phyloP scores from a whole-genome alignment of 1,284 basidiomycete species.

The Fomitiporia mediterranea region DNA sequence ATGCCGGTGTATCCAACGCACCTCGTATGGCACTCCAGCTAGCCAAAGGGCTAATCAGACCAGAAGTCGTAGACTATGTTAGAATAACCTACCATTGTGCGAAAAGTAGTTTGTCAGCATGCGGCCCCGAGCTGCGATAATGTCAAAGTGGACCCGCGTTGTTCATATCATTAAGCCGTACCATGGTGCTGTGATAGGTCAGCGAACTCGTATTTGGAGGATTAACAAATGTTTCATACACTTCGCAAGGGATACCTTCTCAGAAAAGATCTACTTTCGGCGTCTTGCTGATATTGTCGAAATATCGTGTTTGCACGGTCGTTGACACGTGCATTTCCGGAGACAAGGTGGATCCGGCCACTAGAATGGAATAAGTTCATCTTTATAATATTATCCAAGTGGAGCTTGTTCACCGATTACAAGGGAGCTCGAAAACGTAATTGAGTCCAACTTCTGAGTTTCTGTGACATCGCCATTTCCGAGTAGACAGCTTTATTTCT shows the following conservation, averaged over 20 bases:
- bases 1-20: background rate
- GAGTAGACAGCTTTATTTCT: background rate
- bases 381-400: slow-evolving; percentile 1
- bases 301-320: slow-evolving; percentile 51
- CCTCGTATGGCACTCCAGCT: slow-evolving; percentile 22
- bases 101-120: slow-evolving; percentile 77
- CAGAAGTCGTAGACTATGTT: background rate
- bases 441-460: background rate
- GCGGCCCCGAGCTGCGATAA: slow-evolving; percentile 52
- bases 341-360: slow-evolving; percentile 59
- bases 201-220: slow-evolving; percentile 10
- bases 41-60: slow-evolving; percentile 2
- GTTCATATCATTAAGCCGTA: slow-evolving; percentile 27
- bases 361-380: slow-evolving; percentile 31
- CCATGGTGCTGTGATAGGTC: slow-evolving; percentile 53
- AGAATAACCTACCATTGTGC: slow-evolving; percentile 58
- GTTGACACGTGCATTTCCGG: slow-evolving; percentile 37
- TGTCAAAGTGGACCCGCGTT: background rate
- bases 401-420: slow-evolving; percentile 36
- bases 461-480: background rate
- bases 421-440: slow-evolving; percentile 39
- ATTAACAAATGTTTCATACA: slow-evolving; percentile 38
- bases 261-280: slow-evolving; percentile 51
- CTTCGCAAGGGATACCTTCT: slow-evolving; percentile 62
- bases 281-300: slow-evolving; percentile 58